Evolutionary conservation across 352 stramenopile species (phyloP), one percentile per base, ranked within the genome.

Genomic region (Globisporangium megalacanthum): DNA sequence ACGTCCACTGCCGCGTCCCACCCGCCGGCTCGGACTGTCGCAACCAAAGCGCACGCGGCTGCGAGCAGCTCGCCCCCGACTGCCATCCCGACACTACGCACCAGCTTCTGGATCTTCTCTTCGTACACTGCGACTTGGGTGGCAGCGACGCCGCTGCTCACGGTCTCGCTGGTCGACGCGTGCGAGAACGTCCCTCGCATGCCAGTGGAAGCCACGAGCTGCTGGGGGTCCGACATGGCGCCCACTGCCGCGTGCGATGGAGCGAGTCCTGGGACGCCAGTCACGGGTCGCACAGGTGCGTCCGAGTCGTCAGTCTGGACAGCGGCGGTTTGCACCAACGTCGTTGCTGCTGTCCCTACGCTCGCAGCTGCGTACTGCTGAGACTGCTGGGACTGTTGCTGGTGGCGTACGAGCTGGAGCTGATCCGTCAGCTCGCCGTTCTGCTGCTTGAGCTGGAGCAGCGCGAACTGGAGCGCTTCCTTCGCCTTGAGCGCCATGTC

Each of bases 401-500:
- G 78, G 41, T 65, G 65, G 1, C 42, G 42, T 5, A 60, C 63
- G 19, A 68, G 66, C 46, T 70, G 72, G 49, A 89, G 44, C 52
- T 90, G 77, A 49, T 94, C 85, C 10, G 66, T 66, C 2, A 92
- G 68, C 47, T 90, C 73, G 13, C 89, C 79, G 57, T 83, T 87
- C 60, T 93, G 72, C 31, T 84, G 79, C 66, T 91, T 86, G 46
- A 88, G 68, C 58, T 94, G 73, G 37, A 87, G 72, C 0, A 91
- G 56, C 10, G 77, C 70, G 22, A 79, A 68, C 53, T 94, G 83
- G 20, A 91, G 64, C 8, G 78, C 66, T 51, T 90, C 77, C 59
- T 94, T 94, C 15, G 76, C 66, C 53, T 88, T 89, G 2, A 88
- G 47, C 6, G 80, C 80, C 64, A 91, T 75, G 39, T 94, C 84